Base-by-base conservation (phyloP, 129 eudicot species). In the Kitagawia praeruptora region DNA sequence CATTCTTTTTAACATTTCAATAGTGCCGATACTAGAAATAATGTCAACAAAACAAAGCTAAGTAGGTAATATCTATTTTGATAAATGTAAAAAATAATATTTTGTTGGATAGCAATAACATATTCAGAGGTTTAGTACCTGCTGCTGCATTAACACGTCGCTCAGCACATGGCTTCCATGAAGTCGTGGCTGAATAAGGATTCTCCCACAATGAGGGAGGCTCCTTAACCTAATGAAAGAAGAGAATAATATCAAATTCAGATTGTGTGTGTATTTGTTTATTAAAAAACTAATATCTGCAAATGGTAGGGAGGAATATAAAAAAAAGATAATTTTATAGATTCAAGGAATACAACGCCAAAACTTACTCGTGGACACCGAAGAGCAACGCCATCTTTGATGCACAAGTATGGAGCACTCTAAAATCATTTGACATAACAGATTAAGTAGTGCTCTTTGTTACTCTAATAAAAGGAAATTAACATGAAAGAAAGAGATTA, bases 391-490 rank as follows among this genome's bases (percentile, higher is more conserved):
- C 97, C 99, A 83, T 95, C 97, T 82, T 95, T 95, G 44, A 83
- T 85, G 91, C 99, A 95, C 89, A 95, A 81, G 85, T 95, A 95
- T 74, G 97, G 97, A n/a, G 95, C 89, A 89, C 88, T 95, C 99
- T 95, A 81, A 83, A 84, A 69, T 47, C 46, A 70, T 46, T 64
- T 45, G 13, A 82, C 40, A 66, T 1, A 74, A 73, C 66, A 75
- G 31, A 23, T n/a, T 78, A 56, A 78, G 78, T 80, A 25, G 78
- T 5, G 54, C 27, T 70, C 6, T 13, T n/a, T 49, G 58, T 39
- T 8, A 79, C 61, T 8, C 9, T 49, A 37, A 21, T 0, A 58
- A 37, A 27, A 18, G 13, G n/a, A 71, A 40, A 4, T 71, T 71
- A 23, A 39, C 10, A 27, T 39, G 11, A 41, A 40, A 41, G 15